A percentile compares a stretch with the other conserved stretches of the same genome.
Evolutionary conservation across 148 eudicot genomes (phyloP).

Genomic region (Euryodendron excelsum): DNA sequence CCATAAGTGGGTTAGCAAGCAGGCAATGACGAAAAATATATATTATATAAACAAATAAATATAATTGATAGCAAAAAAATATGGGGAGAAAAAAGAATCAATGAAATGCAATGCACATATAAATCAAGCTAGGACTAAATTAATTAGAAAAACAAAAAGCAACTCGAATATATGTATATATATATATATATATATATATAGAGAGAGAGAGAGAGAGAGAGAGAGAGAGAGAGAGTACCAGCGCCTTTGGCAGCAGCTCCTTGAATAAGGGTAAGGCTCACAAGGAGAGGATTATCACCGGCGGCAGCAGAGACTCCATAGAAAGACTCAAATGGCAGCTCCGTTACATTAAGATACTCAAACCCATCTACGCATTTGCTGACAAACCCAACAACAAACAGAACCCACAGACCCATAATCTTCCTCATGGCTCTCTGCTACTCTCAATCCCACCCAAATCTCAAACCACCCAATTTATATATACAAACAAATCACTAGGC

Average conservation of each 20-base stretch:
- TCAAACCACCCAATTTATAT: neutral
- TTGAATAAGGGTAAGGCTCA: slow-evolving; percentile 67
- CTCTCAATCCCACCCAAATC: neutral
- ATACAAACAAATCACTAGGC: neutral
- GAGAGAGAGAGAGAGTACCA: slow-evolving; percentile 44
- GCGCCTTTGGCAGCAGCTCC: slow-evolving; percentile 93
- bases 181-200: neutral
- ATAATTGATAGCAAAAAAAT: neutral
- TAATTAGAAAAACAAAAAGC: neutral
- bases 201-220: slow-evolving; percentile 5
- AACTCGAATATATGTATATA: neutral
- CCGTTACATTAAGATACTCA: slow-evolving; percentile 31
- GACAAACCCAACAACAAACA: slow-evolving; percentile 25
- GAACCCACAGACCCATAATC: slow-evolving; percentile 25
- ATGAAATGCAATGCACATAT: no score
- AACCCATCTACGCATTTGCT: slow-evolving; percentile 30
- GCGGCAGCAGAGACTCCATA: slow-evolving; percentile 45
- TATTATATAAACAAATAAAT: neutral
- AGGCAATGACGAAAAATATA: neutral
- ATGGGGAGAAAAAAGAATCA: neutral
- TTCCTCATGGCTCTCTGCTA: slow-evolving; percentile 17
- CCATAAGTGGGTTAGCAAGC: neutral
- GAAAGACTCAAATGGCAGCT: slow-evolving; percentile 31
- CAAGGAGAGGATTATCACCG: slow-evolving; percentile 47
- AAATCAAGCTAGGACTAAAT: no score